Percentiles rank a stretch among this genome's conserved stretches.
Conservation (phyloP, 2,329 filamentous ascomycete species). For the Stagonosporopsis rhizophila region DNA sequence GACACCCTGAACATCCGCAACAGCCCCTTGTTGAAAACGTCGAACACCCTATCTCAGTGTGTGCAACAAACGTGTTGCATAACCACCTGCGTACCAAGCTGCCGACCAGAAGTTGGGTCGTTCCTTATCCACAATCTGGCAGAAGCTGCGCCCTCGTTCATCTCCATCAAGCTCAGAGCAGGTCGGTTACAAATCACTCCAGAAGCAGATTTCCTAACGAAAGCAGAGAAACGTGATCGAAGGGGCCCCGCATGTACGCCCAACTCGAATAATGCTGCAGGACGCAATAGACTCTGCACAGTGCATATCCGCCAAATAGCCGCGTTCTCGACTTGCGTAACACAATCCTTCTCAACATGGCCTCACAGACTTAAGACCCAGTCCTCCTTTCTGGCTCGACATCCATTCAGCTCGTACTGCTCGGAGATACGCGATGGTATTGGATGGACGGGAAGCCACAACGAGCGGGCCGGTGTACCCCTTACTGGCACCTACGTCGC, state of each 20-base stretch:
- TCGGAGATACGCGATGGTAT: constrained; percentile 7
- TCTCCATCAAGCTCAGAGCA: background rate
- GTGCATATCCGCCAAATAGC: constrained; percentile 1
- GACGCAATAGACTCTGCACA: background rate
- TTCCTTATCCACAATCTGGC: background rate
- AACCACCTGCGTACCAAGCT: constrained; percentile 4
- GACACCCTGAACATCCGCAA: background rate
- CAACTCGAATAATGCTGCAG: background rate
- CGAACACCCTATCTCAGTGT: background rate
- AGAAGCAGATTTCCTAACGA: background rate
- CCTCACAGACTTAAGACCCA: background rate
- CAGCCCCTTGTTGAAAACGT: background rate
- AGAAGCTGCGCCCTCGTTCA: constrained; percentile 5
- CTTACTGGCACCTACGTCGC: background rate
- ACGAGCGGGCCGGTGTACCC: background rate
- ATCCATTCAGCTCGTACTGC: constrained; percentile 1
- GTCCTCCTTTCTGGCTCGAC: background rate
- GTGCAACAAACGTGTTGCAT: background rate
- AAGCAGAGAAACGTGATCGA: constrained; percentile 21
- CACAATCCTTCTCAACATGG: background rate
- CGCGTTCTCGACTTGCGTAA: background rate
- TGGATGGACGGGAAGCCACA: background rate
- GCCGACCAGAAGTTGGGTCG: background rate
- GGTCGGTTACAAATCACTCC: background rate
- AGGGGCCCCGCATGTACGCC: constrained; percentile 24